Evolutionary conservation across 805 yeast species (phyloP).

Genomic region (Starmera caribaea): DNA sequence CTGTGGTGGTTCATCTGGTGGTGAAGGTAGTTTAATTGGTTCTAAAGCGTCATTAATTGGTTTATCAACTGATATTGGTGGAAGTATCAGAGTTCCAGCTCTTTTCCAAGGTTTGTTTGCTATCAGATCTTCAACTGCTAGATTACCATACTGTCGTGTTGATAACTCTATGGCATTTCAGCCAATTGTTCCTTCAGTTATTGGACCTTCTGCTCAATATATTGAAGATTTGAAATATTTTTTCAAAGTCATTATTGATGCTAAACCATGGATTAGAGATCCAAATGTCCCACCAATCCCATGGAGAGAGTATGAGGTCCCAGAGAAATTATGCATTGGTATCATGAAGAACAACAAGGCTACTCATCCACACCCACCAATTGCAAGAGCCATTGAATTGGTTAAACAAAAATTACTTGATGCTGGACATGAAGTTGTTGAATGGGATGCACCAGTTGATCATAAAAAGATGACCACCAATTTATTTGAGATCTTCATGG

Average conservation of each 20-base stretch:
- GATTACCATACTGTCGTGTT: constrained; percentile 17
- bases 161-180: constrained; percentile 24
- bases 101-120: constrained; percentile 55
- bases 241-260: constrained; percentile 30
- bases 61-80: constrained; percentile 65
- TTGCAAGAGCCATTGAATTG: constrained; percentile 32
- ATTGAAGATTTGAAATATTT: constrained; percentile 20
- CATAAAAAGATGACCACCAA: constrained; percentile 16
- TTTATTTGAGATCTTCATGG: constrained; percentile 20
- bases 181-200: constrained; percentile 22
- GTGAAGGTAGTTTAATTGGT: constrained; percentile 57
- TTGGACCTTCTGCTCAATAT: constrained; percentile 24
- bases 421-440: constrained; percentile 33
- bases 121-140: constrained; percentile 49
- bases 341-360: constrained; percentile 8
- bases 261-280: constrained; percentile 37
- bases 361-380: constrained; percentile 42
- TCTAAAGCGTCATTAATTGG: constrained; percentile 52
- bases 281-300: constrained; percentile 41
- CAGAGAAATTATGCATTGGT: constrained; percentile 33
- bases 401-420: constrained; percentile 16
- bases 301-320: constrained; percentile 29
- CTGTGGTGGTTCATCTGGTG: constrained; percentile 67
- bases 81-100: constrained; percentile 60
- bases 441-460: constrained; percentile 28